Evolutionary conservation across 2,329 filamentous ascomycete species (phyloP).

Genomic region (Tothia fuscella): DNA sequence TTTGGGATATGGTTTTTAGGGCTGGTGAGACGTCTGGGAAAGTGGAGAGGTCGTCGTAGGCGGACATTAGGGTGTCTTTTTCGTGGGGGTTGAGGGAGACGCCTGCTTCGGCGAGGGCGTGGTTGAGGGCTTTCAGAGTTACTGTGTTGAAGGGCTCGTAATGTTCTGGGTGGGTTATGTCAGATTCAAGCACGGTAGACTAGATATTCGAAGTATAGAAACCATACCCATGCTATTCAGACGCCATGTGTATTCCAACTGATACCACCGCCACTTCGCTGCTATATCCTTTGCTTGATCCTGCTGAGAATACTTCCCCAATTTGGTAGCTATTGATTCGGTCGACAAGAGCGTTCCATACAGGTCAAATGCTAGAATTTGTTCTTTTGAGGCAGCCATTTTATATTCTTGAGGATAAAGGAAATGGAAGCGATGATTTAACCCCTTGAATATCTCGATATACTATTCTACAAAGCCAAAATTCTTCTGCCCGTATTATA

Average conservation of each 20-base stretch:
- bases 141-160: constrained; percentile 53
- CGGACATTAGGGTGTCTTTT: constrained; percentile 43
- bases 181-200: background rate
- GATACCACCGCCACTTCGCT: constrained; percentile 52
- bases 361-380: constrained; percentile 58
- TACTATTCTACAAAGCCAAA: too few species aligned
- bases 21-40: constrained; percentile 52
- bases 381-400: too few species aligned
- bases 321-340: constrained; percentile 49
- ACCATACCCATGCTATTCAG: constrained; percentile 60
- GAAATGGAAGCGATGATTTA: too few species aligned
- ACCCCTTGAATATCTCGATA: too few species aligned
- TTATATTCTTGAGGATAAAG: too few species aligned
- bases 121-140: constrained; percentile 48
- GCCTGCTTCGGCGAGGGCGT: constrained; percentile 50
- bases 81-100: constrained; percentile 33
- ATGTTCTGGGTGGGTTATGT: constrained; percentile 37
- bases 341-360: constrained; percentile 67
- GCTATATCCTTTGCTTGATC: constrained; percentile 47
- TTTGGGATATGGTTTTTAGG: constrained; percentile 36
- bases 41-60: constrained; percentile 51
- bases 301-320: constrained; percentile 45
- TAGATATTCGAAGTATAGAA: background rate
- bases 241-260: constrained; percentile 69
- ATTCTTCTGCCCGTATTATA: too few species aligned